These are phyloP conservation scores for Epichloe gansuensis DNA, from an alignment of 2,329 filamentous ascomycete species.

Conservation along the genomic window DNA sequence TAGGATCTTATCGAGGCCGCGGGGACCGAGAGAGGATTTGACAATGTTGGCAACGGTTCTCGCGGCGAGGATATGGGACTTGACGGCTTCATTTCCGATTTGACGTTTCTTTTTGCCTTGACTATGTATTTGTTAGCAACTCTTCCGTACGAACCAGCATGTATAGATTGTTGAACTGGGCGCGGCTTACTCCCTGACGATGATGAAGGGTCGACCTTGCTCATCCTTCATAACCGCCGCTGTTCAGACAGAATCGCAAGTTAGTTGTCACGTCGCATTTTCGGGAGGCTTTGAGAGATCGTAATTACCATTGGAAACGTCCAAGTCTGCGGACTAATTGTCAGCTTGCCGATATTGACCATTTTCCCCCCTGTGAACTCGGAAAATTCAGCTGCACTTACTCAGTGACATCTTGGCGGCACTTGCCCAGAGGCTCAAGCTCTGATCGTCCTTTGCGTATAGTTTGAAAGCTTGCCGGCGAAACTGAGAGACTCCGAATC, in stretches of 20 bases:
- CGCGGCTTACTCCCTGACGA: conserved; percentile 71
- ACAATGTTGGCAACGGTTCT: conserved; percentile 94
- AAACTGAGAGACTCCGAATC: conserved; percentile 11
- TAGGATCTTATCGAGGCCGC: conserved; percentile 96
- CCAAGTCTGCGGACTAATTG: conserved; percentile 48
- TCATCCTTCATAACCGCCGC: conserved; percentile 86
- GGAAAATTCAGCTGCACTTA: conserved; percentile 19
- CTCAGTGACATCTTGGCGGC: conserved; percentile 26
- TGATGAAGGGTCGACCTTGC: conserved; percentile 91
- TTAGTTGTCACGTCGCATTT: conserved; percentile 3
- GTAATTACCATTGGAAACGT: conserved; percentile 61
- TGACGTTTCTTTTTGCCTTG: conserved; percentile 97
- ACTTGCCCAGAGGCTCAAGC: conserved; percentile 15
- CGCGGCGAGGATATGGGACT: conserved; percentile 93
- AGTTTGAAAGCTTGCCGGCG: conserved; percentile 2
- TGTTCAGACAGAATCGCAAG: conserved; percentile 20
- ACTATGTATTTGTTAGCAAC: conserved; percentile 32
- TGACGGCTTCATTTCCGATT: conserved; percentile 93
- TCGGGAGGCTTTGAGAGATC: background rate
- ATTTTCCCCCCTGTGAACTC: background rate
- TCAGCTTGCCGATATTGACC: conserved; percentile 22
- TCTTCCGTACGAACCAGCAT: background rate
- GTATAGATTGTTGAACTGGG: conserved; percentile 22
- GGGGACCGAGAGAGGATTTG: conserved; percentile 89
- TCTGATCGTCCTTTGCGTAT: conserved; percentile 8